Evolutionary conservation across 495 filamentous ascomycete genomes (phyloP).

Genomic region (Hypomontagnella monticulosa): DNA sequence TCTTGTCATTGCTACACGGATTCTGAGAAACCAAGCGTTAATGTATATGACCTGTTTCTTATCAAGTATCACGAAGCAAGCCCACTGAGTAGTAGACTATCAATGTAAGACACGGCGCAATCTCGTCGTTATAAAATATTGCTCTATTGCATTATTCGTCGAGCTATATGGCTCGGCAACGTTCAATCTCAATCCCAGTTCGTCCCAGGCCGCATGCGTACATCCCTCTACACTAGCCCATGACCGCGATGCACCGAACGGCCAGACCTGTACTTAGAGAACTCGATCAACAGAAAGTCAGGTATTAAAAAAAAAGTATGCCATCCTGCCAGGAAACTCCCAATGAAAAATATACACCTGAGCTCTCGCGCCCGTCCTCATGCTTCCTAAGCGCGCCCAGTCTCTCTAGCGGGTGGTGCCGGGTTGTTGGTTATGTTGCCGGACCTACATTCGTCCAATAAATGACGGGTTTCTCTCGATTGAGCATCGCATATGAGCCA

Average conservation of each 20-base stretch:
- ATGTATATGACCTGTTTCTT: no score
- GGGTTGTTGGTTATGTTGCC: not conserved
- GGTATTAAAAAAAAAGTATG: conserved; percentile 49
- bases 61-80: not conserved
- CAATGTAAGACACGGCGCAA: not conserved
- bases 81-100: not conserved
- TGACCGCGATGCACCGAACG: conserved; percentile 31
- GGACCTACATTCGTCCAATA: conserved; percentile 4
- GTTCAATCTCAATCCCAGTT: conserved; percentile 38
- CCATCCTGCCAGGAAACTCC: conserved; percentile 49
- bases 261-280: conserved; percentile 28
- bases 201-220: conserved; percentile 21
- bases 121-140: conserved; percentile 34
- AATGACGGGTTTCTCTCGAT: not conserved
- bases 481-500: conserved; percentile 20
- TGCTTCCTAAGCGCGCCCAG: conserved; percentile 36
- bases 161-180: conserved; percentile 38
- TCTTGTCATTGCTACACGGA: no score
- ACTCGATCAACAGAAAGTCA: conserved; percentile 39
- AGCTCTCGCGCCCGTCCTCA: conserved; percentile 42
- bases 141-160: conserved; percentile 48
- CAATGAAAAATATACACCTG: conserved; percentile 51
- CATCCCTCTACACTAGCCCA: conserved; percentile 19
- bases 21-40: no score
- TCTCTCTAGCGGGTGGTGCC: conserved; percentile 20